Base-by-base conservation (phyloP, 2,329 filamentous ascomycete genomes). In the Cercospora berteroae region DNA sequence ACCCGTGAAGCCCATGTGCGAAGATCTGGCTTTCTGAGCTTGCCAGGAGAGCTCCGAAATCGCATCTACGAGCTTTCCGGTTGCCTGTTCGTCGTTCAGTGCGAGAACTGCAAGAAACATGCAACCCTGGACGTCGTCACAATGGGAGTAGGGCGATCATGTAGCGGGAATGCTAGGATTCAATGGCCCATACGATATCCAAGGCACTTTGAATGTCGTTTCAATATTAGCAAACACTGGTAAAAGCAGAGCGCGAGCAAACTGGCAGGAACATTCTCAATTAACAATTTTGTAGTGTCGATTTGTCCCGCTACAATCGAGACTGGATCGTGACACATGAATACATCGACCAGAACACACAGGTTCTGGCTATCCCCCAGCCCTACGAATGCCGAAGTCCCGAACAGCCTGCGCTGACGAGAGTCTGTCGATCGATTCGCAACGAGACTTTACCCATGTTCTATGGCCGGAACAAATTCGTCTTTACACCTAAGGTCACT, bases 11-110 rank as follows among this genome's bases (percentile, higher is more conserved):
- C 4, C n/a, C n/a, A 18, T n/a, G 16, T 16, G 48, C 31, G 50
- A 27, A 64, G 20, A 3, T 25, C 23, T 13, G 29, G 57, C 10
- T 70, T 70, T 57, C 42, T 70, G 50, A 57, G 66, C 39, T 60
- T 70, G 4, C 68, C 68, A 3, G 60, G 66, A 18, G 68, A 70
- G 56, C 44, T 70, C 20, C 66, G 68, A 31, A 68, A 68, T 63
- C 66, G 57, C 8, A 66, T 70, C 23, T 70, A 70, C 44, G 50
- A 63, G 9, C 57, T 70, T 20, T 58, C 42, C 25, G 68, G 66
- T 9, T 70, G 68, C 56, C 58, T 70, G n/a, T 58, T 50, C 18
- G 60, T 70, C 18, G 42, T 62, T 10, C 36, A 58, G 5, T 67
- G 66, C 27, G 61, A 60, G 50, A 63, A 62, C 16, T 67, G 66